A percentile compares a stretch with the other conserved stretches of the same genome.
These are phyloP conservation scores for Hylodesmum podocarpum DNA, from an alignment of 306 rosid species.

Conservation along the genomic window DNA sequence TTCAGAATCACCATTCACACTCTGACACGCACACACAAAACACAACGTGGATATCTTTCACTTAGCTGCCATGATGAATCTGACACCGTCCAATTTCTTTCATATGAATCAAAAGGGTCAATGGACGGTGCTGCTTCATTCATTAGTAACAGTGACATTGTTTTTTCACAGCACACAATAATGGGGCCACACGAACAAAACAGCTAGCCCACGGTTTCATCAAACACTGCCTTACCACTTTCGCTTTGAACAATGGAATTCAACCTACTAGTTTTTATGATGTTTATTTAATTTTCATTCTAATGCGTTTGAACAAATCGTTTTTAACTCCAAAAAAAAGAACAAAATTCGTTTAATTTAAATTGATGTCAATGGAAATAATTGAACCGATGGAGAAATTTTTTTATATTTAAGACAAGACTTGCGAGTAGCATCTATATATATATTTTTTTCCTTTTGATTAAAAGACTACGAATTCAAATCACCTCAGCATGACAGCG, in stretches of 20 bases:
- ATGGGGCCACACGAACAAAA: background rate
- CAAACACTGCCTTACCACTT: background rate
- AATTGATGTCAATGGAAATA: background rate
- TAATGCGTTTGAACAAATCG: background rate
- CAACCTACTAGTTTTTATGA: background rate
- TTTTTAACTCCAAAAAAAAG: too few species aligned
- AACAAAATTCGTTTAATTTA: background rate
- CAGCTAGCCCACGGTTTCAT: constrained; percentile 17
- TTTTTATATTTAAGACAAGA: background rate
- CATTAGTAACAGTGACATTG: background rate
- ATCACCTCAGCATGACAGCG: background rate
- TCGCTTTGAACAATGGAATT: background rate
- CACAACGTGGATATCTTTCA: background rate
- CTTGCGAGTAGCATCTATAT: background rate
- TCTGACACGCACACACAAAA: background rate
- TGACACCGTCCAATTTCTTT: constrained; percentile 22
- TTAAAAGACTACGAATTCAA: constrained; percentile 7
- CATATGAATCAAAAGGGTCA: background rate
- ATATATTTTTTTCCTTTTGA: constrained; percentile 19
- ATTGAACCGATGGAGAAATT: background rate
- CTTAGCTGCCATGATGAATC: constrained; percentile 11
- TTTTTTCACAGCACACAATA: background rate
- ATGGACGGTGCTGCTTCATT: constrained; percentile 41
- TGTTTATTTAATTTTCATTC: background rate
- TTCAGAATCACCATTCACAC: background rate